Evolutionary conservation across 352 stramenopile genomes (phyloP).

Genomic region (Globisporangium mamillatum): DNA sequence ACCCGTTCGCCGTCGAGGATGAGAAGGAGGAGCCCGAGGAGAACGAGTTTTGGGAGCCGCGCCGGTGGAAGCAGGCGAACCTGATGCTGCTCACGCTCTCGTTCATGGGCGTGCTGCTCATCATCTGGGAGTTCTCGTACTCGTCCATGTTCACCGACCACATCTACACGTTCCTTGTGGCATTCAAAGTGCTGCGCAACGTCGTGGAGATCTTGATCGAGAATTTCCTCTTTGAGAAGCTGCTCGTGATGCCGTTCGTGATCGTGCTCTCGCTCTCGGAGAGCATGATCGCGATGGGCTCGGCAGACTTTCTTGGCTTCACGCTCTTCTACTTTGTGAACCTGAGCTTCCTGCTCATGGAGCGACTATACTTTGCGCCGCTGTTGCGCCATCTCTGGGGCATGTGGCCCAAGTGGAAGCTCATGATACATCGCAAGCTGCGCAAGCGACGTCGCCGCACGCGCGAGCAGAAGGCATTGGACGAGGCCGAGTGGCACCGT

Average conservation of each 20-base stretch:
- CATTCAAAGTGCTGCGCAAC: slow-evolving; percentile 89
- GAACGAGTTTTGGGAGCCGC: slow-evolving; percentile 78
- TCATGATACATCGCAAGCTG: slow-evolving; percentile 81
- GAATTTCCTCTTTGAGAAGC: slow-evolving; percentile 86
- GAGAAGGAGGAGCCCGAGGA: slow-evolving; percentile 63
- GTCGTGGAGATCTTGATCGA: slow-evolving; percentile 84
- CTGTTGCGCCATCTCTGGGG: slow-evolving; percentile 70
- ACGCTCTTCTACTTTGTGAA: slow-evolving; percentile 94
- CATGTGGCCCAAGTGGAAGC: slow-evolving; percentile 91
- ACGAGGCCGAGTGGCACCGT: slow-evolving; percentile 90
- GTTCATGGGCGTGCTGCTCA: slow-evolving; percentile 86
- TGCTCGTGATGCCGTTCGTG: slow-evolving; percentile 89
- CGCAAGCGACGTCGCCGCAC: slow-evolving; percentile 73
- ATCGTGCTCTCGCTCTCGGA: slow-evolving; percentile 90
- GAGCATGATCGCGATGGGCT: slow-evolving; percentile 94
- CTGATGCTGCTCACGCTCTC: slow-evolving; percentile 84
- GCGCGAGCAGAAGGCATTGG: slow-evolving; percentile 89
- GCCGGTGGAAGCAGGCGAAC: slow-evolving; percentile 90
- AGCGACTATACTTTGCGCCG: slow-evolving; percentile 94
- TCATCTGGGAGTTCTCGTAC: slow-evolving; percentile 97
- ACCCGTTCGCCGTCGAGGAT: slow-evolving; percentile 67
- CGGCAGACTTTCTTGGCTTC: slow-evolving; percentile 95
- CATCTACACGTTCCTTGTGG: slow-evolving; percentile 89
- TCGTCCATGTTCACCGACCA: slow-evolving; percentile 89
- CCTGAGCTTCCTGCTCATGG: slow-evolving; percentile 89